Evolutionary conservation across 2,329 filamentous ascomycete species (phyloP).

Genomic region (Beauveria australis): DNA sequence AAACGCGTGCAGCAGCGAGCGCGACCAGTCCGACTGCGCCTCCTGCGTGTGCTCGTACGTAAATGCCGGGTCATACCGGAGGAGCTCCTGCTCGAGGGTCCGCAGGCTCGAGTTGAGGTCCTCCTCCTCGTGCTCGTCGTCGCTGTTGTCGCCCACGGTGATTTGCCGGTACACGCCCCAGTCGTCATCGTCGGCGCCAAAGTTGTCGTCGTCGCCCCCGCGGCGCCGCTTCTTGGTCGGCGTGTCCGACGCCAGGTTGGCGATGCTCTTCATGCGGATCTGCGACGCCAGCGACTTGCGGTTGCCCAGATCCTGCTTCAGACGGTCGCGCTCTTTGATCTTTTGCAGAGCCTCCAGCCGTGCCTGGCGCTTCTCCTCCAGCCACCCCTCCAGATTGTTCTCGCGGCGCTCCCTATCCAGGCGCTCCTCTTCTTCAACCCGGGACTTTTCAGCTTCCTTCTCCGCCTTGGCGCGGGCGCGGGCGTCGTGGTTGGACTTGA

Average conservation of each 20-base stretch:
- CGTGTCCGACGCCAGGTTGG: constrained; percentile 85
- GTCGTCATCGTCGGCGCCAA: constrained; percentile 94
- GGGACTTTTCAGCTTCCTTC: constrained; percentile 85
- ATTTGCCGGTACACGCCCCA: constrained; percentile 97
- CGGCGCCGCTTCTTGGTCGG: constrained; percentile 77
- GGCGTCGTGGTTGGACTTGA: constrained; percentile 93
- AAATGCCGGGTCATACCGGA: constrained; percentile 80
- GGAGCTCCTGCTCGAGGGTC: constrained; percentile 71
- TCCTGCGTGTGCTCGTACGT: constrained; percentile 88
- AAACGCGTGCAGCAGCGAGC: constrained; percentile 84
- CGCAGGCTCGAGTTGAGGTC: constrained; percentile 70
- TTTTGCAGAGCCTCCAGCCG: constrained; percentile 64
- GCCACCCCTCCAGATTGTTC: constrained; percentile 78
- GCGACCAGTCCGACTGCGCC: constrained; percentile 92
- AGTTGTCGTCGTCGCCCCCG: constrained; percentile 88
- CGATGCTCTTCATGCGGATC: constrained; percentile 97
- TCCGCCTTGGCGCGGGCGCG: constrained; percentile 90
- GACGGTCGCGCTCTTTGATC: constrained; percentile 87
- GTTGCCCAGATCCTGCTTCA: constrained; percentile 92
- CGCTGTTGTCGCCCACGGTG: constrained; percentile 70
- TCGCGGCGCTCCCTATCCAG: constrained; percentile 76
- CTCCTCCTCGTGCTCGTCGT: constrained; percentile 88
- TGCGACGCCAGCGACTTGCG: constrained; percentile 93
- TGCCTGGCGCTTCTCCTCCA: constrained; percentile 69
- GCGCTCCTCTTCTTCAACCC: constrained; percentile 73